Base-by-base conservation (phyloP, 1,139 yeast species). In the Yamadazyma siamensis region DNA sequence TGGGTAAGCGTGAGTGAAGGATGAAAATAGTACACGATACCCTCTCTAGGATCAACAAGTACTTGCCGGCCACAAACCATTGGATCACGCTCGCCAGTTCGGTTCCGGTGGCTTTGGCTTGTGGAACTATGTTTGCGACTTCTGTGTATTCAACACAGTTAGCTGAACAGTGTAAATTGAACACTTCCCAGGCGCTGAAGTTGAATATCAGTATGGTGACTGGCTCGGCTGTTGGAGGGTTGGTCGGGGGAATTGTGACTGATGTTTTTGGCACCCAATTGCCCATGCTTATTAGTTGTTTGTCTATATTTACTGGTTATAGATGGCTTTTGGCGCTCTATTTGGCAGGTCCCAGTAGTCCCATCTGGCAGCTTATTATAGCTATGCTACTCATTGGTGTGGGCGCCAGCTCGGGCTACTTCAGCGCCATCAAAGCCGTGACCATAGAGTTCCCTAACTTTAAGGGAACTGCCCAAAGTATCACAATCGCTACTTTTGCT, bases 401-500 rank as follows among this genome's bases (percentile, higher is more conserved):
- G 21, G 65, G 66, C 1, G 54, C 65, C 1, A 56, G 57, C 0
- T 40, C 61, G 2, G 62, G 62, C 4, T 61, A 60, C 34, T 61
- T 61, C 31, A 56, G 62, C 32, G 49, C 62, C 12, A 47, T 61
- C 10, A 61, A 60, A 35, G 65, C 65, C 2, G 63, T 60, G 5
- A 51, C 64, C 0, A 39, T 59, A 4, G 52, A 49, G 34, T 61
- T 61, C 31, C 65, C 65, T 6, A 47, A 49, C 17, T 50, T 34
- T 29, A 59, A 56, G 33, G 63, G 61, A 13, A 46, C 62, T 0
- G 65, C 66, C 7, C 65, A 59, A 38, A 56, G 63, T 36, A 44
- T 60, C 12, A 59, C 66, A n/a, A 59, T 60, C 32, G 61, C 66
- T 1, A 53, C 61, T 5, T 60, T 60, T 48, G 66, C 66, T n/a